Conservation (phyloP, 1,139 yeast species). For the Pichia sp. region DNA sequence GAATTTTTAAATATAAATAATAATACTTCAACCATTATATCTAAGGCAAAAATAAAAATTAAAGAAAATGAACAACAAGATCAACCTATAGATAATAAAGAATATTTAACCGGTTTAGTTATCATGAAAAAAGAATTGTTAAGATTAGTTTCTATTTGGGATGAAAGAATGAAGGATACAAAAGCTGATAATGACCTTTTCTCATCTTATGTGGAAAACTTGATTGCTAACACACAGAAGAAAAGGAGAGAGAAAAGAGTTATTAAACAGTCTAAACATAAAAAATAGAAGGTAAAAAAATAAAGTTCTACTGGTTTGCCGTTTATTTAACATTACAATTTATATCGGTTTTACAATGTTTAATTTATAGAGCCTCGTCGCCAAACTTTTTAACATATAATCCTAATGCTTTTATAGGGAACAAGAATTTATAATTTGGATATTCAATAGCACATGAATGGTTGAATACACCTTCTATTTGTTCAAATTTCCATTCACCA, state of each 20-base stretch:
- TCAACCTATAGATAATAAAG: background rate
- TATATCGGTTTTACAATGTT: too few relatives aligned
- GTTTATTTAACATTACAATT: too few relatives aligned
- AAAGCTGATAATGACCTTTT: constrained; percentile 27
- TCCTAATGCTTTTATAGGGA: constrained; percentile 91
- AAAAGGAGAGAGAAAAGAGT: constrained; percentile 21
- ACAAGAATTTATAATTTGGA: constrained; percentile 85
- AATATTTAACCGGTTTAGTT: constrained; percentile 12
- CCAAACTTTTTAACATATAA: constrained; percentile 40
- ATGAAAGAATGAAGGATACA: constrained; percentile 17
- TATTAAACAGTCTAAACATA: background rate
- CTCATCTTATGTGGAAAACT: constrained; percentile 30
- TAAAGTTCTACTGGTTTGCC: too few relatives aligned
- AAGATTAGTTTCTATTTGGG: constrained; percentile 23
- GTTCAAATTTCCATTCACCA: constrained; percentile 86
- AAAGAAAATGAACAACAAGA: constrained; percentile 6
- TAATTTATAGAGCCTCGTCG: constrained; percentile 7
- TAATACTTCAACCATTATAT: constrained; percentile 16
- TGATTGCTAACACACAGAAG: constrained; percentile 32
- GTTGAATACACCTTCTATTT: constrained; percentile 92
- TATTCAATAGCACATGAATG: constrained; percentile 92
- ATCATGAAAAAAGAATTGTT: constrained; percentile 20
- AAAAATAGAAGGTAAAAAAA: background rate
- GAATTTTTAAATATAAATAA: constrained; percentile 10
- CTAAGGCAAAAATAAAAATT: constrained; percentile 17